Conservation (phyloP, 208 protist genomes). For the Leishmania mexicana region DNA sequence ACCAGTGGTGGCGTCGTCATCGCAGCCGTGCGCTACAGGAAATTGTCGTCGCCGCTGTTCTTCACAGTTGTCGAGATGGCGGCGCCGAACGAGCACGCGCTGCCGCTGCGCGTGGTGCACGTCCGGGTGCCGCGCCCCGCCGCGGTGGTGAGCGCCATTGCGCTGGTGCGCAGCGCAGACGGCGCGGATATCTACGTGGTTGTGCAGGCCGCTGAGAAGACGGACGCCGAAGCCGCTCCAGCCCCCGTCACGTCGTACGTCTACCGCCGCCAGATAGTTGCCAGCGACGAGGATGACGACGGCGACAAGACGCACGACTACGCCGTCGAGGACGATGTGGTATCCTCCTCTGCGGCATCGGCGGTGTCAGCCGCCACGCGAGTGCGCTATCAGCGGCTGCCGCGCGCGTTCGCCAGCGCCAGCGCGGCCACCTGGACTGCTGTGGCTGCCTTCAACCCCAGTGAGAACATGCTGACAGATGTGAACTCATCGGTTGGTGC, state of each 20-base stretch:
- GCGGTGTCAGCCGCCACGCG: background rate
- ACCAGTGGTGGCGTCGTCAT: constrained; percentile 33
- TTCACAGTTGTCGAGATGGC: constrained; percentile 41
- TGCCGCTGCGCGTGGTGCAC: constrained; percentile 35
- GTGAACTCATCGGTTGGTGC: background rate
- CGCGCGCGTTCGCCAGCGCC: constrained; percentile 38
- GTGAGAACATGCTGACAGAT: constrained; percentile 9
- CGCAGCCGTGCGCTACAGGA: constrained; percentile 20
- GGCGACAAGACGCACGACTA: constrained; percentile 1
- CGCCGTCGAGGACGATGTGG: constrained; percentile 12
- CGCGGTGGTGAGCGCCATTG: constrained; percentile 23
- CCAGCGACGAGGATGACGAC: constrained; percentile 11
- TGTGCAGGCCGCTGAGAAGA: constrained; percentile 36
- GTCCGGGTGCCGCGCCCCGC: constrained; percentile 33
- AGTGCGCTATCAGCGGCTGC: constrained; percentile 55
- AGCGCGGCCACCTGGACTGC: constrained; percentile 36
- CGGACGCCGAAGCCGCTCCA: background rate
- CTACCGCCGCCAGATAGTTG: constrained; percentile 40
- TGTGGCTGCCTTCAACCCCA: constrained; percentile 21
- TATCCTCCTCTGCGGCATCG: constrained; percentile 5
- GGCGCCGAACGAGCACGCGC: constrained; percentile 29
- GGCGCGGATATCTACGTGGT: constrained; percentile 53
- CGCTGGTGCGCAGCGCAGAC: constrained; percentile 34
- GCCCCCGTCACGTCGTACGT: constrained; percentile 32
- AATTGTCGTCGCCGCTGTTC: constrained; percentile 22